Conservation (phyloP, 1,284 basidiomycete species). For the Tetrapyrgos nigripes region DNA sequence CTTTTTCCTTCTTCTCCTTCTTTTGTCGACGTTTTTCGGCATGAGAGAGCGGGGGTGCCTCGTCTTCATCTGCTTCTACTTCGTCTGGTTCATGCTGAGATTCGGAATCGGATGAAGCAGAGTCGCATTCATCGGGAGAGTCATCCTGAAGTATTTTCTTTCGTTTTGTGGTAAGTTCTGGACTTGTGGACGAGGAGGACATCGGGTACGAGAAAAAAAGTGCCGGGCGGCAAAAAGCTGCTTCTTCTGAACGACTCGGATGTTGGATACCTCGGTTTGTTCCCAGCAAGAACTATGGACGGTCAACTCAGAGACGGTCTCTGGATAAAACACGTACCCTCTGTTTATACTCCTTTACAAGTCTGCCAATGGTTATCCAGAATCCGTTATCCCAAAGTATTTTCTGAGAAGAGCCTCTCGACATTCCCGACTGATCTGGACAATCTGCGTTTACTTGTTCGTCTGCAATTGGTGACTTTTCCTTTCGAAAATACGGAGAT, state of each 20-base stretch:
- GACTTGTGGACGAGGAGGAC: slow-evolving; percentile 6
- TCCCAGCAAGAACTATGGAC: too few relatives aligned
- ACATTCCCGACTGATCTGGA: slow-evolving; percentile 21
- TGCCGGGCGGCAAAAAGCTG: neutral
- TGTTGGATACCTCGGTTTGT: too few relatives aligned
- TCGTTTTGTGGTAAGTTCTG: slow-evolving; percentile 15
- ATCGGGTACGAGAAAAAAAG: slow-evolving; percentile 6
- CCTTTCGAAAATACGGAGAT: slow-evolving; percentile 28
- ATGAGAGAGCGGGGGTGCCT: slow-evolving; percentile 70
- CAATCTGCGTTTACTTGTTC: slow-evolving; percentile 20
- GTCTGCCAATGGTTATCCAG: slow-evolving; percentile 6
- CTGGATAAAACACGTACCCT: slow-evolving; percentile 15
- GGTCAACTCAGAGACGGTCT: slow-evolving; percentile 9
- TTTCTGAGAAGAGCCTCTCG: too few relatives aligned
- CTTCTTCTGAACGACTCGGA: too few relatives aligned
- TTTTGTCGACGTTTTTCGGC: slow-evolving; percentile 72
- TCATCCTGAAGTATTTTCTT: slow-evolving; percentile 9
- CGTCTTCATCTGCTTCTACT: slow-evolving; percentile 20
- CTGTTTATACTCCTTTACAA: slow-evolving; percentile 10
- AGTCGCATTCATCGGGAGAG: slow-evolving; percentile 3
- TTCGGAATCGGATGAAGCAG: slow-evolving; percentile 9
- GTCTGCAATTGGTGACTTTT: slow-evolving; percentile 22
- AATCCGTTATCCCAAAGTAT: slow-evolving; percentile 16
- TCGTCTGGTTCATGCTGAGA: slow-evolving; percentile 15
- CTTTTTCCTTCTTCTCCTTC: slow-evolving; percentile 47